These are phyloP conservation scores for Monosporascus cannonballus DNA, from an alignment of 2,329 filamentous ascomycete genomes.

Conservation along the genomic window DNA sequence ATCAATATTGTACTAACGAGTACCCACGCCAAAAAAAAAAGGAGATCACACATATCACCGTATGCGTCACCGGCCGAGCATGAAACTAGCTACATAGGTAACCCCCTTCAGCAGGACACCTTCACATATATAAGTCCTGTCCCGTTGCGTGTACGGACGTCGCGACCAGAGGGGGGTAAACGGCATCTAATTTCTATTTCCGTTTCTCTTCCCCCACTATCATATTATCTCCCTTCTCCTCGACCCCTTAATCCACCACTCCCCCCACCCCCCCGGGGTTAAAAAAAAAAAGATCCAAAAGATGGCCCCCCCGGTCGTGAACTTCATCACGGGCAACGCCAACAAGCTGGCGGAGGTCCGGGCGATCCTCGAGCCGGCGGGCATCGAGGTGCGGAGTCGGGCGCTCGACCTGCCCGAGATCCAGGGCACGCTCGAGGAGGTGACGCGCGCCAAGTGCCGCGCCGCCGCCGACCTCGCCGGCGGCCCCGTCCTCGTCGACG, in stretches of 20 bases:
- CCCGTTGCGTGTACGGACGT: too few species aligned
- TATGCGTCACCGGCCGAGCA: slow-evolving; percentile 10
- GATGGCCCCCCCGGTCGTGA: slow-evolving; percentile 44
- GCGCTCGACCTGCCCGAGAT: slow-evolving; percentile 80
- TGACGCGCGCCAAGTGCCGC: slow-evolving; percentile 80
- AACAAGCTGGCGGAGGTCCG: slow-evolving; percentile 91
- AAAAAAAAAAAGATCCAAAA: slow-evolving; percentile 27
- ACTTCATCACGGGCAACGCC: slow-evolving; percentile 95
- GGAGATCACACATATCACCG: slow-evolving; percentile 11
- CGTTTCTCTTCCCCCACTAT: too few species aligned
- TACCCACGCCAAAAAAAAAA: slow-evolving; percentile 1
- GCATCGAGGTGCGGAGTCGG: slow-evolving; percentile 67
- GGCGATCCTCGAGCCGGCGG: slow-evolving; percentile 68
- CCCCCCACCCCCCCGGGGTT: too few species aligned
- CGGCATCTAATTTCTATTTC: too few species aligned
- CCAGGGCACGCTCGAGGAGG: slow-evolving; percentile 87
- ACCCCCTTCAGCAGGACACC: slow-evolving; percentile 2
- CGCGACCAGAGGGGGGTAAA: too few species aligned
- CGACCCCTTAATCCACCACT: too few species aligned
- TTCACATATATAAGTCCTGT: not conserved
- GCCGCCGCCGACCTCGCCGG: slow-evolving; percentile 72
- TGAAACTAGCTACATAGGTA: too few species aligned
- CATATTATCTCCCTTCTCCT: too few species aligned
- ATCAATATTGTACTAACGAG: not conserved
- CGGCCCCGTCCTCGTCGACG: slow-evolving; percentile 81